Evolutionary conservation across 2,329 filamentous ascomycete species (phyloP), one percentile per base, ranked within the genome.

Genomic region (Clathrospora elynae): DNA sequence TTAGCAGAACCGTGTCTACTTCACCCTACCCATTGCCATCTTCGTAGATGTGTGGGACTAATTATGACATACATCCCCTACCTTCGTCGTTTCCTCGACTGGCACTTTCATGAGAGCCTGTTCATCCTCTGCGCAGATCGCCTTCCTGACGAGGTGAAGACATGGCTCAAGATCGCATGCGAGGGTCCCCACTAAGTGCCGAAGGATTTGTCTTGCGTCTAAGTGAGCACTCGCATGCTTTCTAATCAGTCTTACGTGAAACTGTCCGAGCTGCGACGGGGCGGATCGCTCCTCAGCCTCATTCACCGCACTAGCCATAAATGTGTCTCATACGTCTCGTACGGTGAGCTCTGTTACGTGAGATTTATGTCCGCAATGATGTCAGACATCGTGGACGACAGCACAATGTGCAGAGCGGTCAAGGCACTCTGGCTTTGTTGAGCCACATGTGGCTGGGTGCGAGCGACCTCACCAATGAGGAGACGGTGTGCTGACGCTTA

Each of bases 1-100:
- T 74, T 74, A 77, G 74, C 74, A 77, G 73, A 69, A 70, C 74
- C 73, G 70, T 73, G 75, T 76, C 74, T 73, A 71, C 73, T 76
- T 74, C 75, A 77, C 75, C 74, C 74, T 75, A 71, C 70, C 63
- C 66, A 65, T 69, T 69, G 61, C 62, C 56, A 47, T 51, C 53
- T 53, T 42, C 50, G 56, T 68, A 68, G 62, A 67, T 66, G 66
- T 58, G 68, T 67, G 71, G 73, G 73, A 76, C 74, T 76, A 73
- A 62, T 70, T 67, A 66, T 59, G 73, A 75, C 73, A 72, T 67
- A 76, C 73, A 76, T 73, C 28, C 47, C 31, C 31, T 49, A 14
- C 18, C 17, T 6, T 16, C 6, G 5, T 19, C 29, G 5, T 11
- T 7, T 25, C 4, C 20, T 16, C 25, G n/a, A n/a, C n/a, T n/a